Base-by-base conservation (phyloP, 345 rosid species). In the Stellera chamaejasme region DNA sequence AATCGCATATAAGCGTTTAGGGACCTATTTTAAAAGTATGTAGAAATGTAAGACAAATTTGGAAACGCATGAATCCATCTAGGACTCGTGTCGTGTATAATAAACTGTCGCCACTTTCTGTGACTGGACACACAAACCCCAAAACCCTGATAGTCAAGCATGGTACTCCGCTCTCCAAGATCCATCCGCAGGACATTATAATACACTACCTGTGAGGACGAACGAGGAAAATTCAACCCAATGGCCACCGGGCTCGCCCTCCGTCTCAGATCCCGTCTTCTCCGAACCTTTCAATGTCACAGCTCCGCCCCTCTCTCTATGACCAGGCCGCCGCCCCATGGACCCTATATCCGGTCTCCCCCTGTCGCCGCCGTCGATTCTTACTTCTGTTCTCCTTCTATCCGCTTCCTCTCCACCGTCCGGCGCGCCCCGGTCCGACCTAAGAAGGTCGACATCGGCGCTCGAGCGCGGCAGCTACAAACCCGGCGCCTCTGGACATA, bases 401-500 rank as follows among this genome's bases (percentile, higher is more conserved):
- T 72, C 41, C 90, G 94, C 7, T 79, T 80, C 62, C 46, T 84
- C 74, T 89, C 97, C 55, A 69, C 79, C 27, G 61, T 69, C 59
- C 79, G 91, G 14, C 89, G 94, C 50, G 49, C 45, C 26, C 94
- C 97, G 3, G 41, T 67, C 27, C 79, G 87, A 2, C 60, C 84
- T 4, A 87, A 87, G 53, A 65, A 72, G 19, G 71, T 89, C 3
- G 99, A 93, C 64, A 84, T 89, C 54, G 96, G 88, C 11, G 82
- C 87, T 13, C 77, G 79, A 36, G 96, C 99, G 11, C 85, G 99
- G 28, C 96, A 87, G 73, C 82, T 89, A 68, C 97, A 93, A 76
- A 79, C 74, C 59, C 94, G 94, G 55, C 90, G 99, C 14, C 73
- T 93, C 10, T 87, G 97, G 96, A 78, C 94, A 26, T 93, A 89